Base-by-base conservation (phyloP, 306 rosid species). In the Ormosia semicastrata region DNA sequence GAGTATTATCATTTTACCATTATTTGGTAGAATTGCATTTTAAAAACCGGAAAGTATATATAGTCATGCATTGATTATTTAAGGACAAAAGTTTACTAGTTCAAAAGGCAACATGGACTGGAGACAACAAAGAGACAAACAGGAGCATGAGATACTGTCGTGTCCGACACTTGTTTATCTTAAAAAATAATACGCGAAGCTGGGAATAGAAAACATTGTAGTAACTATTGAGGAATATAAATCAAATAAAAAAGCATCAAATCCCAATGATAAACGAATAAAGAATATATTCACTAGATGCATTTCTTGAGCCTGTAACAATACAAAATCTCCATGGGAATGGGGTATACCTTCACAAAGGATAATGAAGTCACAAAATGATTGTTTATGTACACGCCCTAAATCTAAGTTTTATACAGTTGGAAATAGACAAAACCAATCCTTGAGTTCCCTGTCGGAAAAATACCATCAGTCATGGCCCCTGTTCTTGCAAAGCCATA, bases 381-480 rank as follows among this genome's bases (percentile, higher is more conserved):
- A 40, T 70, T 75, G 78, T 68, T 44, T 83, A 81, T 85, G 70
- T 89, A 83, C 91, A 88, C 71, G 39, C 72, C 75, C 86, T 77
- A 83, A 34, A 77, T 15, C 91, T 89, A 88, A 36, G 59, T 46
- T 74, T 49, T 87, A 67, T 84, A 77, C 86, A 83, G 1, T 69
- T 74, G 33, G 24, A 34, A 63, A 65, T 13, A 53, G 82, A 52
- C 46, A 68, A 63, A 66, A 80, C 71, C 69, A 72, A 40, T 36
- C 8, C 49, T 59, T 33, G 1, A 8, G 62, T 78, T 46, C 30
- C 49, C 57, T 32, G 30, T 15, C 5, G 12, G 50, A 60, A 6
- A 11, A 64, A 71, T 64, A 50, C 17, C 79, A 73, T 39, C n/a
- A 14, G 17, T 8, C 52, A 52, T 46, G 18, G 43, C 49, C 43